Evolutionary conservation across 495 filamentous ascomycete genomes (phyloP).

Genomic region (Rusavskia elegans): DNA sequence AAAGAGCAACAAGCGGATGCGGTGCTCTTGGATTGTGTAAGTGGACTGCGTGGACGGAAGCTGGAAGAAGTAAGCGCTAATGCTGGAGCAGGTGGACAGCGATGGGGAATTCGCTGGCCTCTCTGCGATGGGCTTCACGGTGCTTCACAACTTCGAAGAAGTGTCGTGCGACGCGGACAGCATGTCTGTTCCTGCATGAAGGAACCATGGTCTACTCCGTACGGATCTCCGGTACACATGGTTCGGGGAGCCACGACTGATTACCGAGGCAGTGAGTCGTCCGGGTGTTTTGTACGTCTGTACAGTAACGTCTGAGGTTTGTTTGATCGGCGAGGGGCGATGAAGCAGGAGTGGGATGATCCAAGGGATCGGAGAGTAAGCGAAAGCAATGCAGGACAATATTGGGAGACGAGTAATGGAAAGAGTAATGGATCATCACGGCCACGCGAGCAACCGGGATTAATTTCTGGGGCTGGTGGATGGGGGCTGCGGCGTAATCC

Average conservation of each 20-base stretch:
- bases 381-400: not conserved
- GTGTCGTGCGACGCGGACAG: constrained; percentile 59
- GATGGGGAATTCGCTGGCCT: constrained; percentile 58
- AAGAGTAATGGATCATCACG: not conserved
- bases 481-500: not conserved
- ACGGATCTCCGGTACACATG: no score
- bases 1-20: constrained; percentile 56
- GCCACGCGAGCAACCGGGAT: not conserved
- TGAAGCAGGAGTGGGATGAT: not conserved
- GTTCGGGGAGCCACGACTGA: not conserved
- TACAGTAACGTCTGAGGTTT: not conserved
- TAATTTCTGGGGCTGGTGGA: not conserved
- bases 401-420: not conserved
- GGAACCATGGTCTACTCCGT: no score
- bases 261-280: no score
- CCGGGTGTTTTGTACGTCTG: not conserved
- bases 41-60: constrained; percentile 13
- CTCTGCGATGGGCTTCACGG: constrained; percentile 58
- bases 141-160: constrained; percentile 65
- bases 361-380: not conserved
- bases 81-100: constrained; percentile 39
- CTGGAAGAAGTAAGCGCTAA: constrained; percentile 13
- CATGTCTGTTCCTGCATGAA: constrained; percentile 34
- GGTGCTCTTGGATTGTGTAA: constrained; percentile 62
- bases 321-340: not conserved